These are phyloP conservation scores for Fusarium domesticum DNA, from an alignment of 2,329 filamentous ascomycete species.

Conservation along the genomic window DNA sequence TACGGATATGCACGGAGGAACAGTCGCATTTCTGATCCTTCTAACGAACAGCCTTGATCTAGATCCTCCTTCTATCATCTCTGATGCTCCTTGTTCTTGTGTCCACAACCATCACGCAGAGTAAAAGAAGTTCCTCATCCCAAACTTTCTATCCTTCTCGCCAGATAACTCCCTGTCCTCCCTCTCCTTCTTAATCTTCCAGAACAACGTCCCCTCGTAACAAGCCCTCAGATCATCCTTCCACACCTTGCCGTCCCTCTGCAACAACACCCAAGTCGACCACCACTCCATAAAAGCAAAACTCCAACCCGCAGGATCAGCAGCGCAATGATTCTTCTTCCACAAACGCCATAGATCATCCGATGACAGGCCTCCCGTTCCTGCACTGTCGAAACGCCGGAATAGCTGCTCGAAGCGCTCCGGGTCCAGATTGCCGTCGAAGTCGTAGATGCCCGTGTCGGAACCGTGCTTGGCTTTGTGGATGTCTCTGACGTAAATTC, in stretches of 20 bases:
- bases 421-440: constrained; percentile 45
- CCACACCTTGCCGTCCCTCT: constrained; percentile 51
- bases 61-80: no score
- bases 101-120: neutral
- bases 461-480: constrained; percentile 46
- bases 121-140: constrained; percentile 12
- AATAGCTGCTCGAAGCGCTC: constrained; percentile 51
- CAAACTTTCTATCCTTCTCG: constrained; percentile 4
- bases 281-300: constrained; percentile 21
- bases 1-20: no score
- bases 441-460: constrained; percentile 47
- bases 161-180: neutral
- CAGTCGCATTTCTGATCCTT: no score
- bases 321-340: constrained; percentile 37
- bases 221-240: constrained; percentile 49
- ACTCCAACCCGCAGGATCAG: constrained; percentile 21
- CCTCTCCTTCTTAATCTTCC: constrained; percentile 18
- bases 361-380: constrained; percentile 35
- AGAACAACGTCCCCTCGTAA: constrained; percentile 25
- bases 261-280: constrained; percentile 50
- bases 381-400: constrained; percentile 41
- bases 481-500: constrained; percentile 38
- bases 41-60: no score
- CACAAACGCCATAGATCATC: constrained; percentile 36
- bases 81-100: no score